Evolutionary conservation across 805 yeast genomes (phyloP), one percentile per base, ranked within the genome.

Genomic region (Blastobotrys muscicola): DNA sequence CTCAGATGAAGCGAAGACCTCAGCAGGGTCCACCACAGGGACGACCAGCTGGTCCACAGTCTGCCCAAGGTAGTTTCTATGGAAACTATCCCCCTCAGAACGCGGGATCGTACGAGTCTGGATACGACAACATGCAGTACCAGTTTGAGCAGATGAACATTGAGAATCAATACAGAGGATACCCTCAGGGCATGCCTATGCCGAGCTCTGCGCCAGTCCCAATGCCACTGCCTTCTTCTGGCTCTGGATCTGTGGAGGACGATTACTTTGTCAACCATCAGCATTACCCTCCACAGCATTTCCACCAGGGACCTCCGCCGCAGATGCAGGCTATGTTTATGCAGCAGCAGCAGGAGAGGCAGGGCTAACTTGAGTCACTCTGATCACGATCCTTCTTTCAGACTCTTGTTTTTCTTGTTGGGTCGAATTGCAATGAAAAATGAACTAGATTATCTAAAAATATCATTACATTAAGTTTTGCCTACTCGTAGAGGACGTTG

Each of bases 71-170:
- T n/a, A 23, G n/a, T 36, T 16, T 36, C 30, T 16, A 15, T 15
- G 29, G 12, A 36, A 16, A 16, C 16, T 15, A 33, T n/a, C 38
- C 38, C n/a, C 38, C 38, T 36, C 38, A 16, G 23, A 36, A 12
- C 7, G 39, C 36, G 39, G 39, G 29, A 33, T 12, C 15, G 36
- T 33, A 12, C 12, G 13, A 39, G 26, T 23, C 38, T 15, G 39
- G 15, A 13, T 31, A 37, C 26, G 47, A 44, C 31, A 26, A 33
- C 14, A 33, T 33, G 15, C 49, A 43, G 32, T 43, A 46, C 30
- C 49, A 46, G 35, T 46, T 46, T 23, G 47, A 44, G 12, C 49
- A 46, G 37, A 10, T 46, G 41, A 30, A 41, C 10, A 10, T 45
- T 10, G 29, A 33, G 12, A 38, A 33, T 13, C 39, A 33, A 16